Percentiles rank a stretch among this genome's conserved stretches.
Evolutionary conservation across 176 grass and related monocot genomes (phyloP).

Genomic region (Aegilops longissima): DNA sequence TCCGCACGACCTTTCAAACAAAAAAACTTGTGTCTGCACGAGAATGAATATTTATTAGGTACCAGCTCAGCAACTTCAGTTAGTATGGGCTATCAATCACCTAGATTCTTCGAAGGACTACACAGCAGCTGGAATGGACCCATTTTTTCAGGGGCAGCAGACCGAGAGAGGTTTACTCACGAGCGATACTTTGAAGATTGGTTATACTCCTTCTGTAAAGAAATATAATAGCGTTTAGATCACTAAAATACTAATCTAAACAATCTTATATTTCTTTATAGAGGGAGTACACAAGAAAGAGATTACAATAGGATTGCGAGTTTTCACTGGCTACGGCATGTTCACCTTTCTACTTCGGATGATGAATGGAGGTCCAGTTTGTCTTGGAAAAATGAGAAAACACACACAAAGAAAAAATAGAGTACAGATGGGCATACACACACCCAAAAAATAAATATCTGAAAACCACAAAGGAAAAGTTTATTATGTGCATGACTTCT

Average conservation of each 20-base stretch:
- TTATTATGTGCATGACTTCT: neutral
- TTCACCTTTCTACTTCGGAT: neutral
- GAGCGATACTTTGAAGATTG: neutral
- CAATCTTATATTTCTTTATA: no score
- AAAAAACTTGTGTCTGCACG: no score
- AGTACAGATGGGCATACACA: slow-evolving; percentile 22
- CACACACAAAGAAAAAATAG: neutral
- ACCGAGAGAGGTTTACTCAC: slow-evolving; percentile 48
- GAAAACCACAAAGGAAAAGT: neutral
- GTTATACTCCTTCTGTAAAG: slow-evolving; percentile 1
- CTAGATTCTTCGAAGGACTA: slow-evolving; percentile 9
- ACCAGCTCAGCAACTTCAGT: slow-evolving; percentile 2
- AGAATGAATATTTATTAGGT: no score
- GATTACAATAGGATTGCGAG: slow-evolving; percentile 7
- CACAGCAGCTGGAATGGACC: slow-evolving; percentile 19
- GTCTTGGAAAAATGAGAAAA: slow-evolving; percentile 24
- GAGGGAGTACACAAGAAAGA: neutral
- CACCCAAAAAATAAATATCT: neutral
- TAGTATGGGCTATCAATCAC: slow-evolving; percentile 38
- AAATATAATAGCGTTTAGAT: no score
- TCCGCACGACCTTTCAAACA: no score
- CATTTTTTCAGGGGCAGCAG: slow-evolving; percentile 25
- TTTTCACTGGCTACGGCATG: slow-evolving; percentile 36
- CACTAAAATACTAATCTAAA: no score
- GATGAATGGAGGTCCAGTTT: slow-evolving; percentile 14